Base-by-base conservation (phyloP, 352 stramenopile species). In the Pythium coloratum region DNA sequence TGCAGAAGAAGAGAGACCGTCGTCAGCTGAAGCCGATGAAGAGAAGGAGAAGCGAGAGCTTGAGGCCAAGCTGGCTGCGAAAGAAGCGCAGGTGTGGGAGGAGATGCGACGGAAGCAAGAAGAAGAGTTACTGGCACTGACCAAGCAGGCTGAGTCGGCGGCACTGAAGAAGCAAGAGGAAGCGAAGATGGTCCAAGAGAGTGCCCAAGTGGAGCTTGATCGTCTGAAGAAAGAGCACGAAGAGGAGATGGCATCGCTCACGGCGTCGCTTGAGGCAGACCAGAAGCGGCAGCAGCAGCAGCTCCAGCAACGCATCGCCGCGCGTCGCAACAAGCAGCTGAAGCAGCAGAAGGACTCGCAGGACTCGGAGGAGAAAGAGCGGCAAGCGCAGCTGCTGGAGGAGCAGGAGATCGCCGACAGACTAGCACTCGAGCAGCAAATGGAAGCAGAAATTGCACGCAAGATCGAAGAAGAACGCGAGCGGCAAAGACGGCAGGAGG, bases 161-260 rank as follows among this genome's bases (percentile, higher is more conserved):
- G 66, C 66, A 7, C 44, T 49, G 1, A 50, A 57, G 30, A 67
- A 72, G 59, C 66, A 68, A 18, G 51, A 68, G 10, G 60, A 72
- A 12, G 66, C 59, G 4, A 63, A 64, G 55, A 28, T 62, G 7
- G 55, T 64, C 3, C 59, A 72, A 14, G 66, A 68, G 44, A 72
- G 60, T 18, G 58, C 59, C 14, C 54, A 91, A 54, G 64, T 78
- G 24, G 84, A 92, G 61, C 75, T 89, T 51, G 71, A 73, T 16
- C 77, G 84, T 2, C 59, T 92, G 28, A 84, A 86, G 51, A 58
- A 78, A 13, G 81, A 90, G 51, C 84, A 92, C 32, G 81, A 90
- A 54, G 63, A 68, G 24, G 82, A 92, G 50, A 73, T 92, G 67
- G 71, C 68, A n/a, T 69, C 66, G 8, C 62, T 92, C n/a, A 82